A percentile compares a stretch with the other conserved stretches of the same genome.
These are phyloP conservation scores for Pythium folliculosum DNA, from an alignment of 352 stramenopile species.

Conservation along the genomic window DNA sequence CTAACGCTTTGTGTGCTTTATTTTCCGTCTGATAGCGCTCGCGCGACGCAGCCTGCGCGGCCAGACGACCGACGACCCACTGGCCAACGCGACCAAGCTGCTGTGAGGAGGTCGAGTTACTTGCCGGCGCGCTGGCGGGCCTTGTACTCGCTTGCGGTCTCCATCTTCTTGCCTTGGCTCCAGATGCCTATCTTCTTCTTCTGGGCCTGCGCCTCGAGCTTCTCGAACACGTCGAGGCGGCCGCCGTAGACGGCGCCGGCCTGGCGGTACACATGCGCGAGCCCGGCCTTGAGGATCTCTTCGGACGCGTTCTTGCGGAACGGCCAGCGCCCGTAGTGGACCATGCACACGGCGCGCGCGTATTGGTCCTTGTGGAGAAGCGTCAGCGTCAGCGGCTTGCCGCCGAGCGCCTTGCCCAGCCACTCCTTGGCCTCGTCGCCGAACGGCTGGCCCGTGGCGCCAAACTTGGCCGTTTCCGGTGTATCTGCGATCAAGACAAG, in stretches of 20 bases:
- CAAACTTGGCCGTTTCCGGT: slow-evolving; percentile 86
- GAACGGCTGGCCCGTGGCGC: slow-evolving; percentile 71
- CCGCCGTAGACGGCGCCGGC: slow-evolving; percentile 81
- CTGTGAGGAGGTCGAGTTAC: slow-evolving; percentile 8
- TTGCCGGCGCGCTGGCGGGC: slow-evolving; percentile 56
- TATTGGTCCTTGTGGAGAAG: slow-evolving; percentile 87
- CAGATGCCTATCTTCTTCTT: slow-evolving; percentile 75
- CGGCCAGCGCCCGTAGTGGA: slow-evolving; percentile 78
- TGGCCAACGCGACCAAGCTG: slow-evolving; percentile 13
- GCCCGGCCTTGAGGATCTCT: slow-evolving; percentile 76
- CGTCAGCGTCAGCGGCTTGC: slow-evolving; percentile 64
- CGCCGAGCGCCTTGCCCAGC: slow-evolving; percentile 49
- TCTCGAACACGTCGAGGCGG: slow-evolving; percentile 64
- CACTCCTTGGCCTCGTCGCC: slow-evolving; percentile 81
- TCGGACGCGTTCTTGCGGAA: slow-evolving; percentile 80
- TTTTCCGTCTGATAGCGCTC: slow-evolving; percentile 11
- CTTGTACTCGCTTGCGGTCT: slow-evolving; percentile 80
- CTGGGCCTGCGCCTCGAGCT: slow-evolving; percentile 61
- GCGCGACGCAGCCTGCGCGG: slow-evolving; percentile 23
- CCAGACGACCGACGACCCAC: slow-evolving; percentile 16
- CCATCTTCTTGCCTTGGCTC: slow-evolving; percentile 71
- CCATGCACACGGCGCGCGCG: slow-evolving; percentile 78
- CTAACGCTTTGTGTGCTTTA: neutral
- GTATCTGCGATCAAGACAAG: slow-evolving; percentile 43
- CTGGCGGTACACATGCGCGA: slow-evolving; percentile 77